Percentiles rank a stretch among this genome's conserved stretches.
These are phyloP conservation scores for Colletotrichum chrysophilum DNA, from an alignment of 2,329 filamentous ascomycete genomes.

Conservation along the genomic window DNA sequence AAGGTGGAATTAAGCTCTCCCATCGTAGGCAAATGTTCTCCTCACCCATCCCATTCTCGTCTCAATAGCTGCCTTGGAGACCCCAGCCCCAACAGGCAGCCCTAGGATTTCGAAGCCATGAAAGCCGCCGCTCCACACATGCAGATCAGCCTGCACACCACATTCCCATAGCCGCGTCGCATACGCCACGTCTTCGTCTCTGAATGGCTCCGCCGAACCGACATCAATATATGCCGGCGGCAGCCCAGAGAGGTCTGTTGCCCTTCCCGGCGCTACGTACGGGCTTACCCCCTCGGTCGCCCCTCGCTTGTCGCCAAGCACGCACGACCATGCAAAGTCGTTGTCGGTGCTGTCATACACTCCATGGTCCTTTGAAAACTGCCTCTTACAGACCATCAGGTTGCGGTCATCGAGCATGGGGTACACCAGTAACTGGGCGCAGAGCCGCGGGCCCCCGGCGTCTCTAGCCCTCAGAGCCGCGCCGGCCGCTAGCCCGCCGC, in stretches of 20 bases:
- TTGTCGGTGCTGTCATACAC: slow-evolving; percentile 38
- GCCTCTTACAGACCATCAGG: slow-evolving; percentile 29
- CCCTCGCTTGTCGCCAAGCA: slow-evolving; percentile 40
- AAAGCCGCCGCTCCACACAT: slow-evolving; percentile 46
- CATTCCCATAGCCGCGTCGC: slow-evolving; percentile 42
- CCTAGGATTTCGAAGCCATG: slow-evolving; percentile 41
- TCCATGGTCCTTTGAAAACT: slow-evolving; percentile 24
- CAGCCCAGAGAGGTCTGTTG: slow-evolving; percentile 38
- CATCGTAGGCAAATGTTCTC: neutral
- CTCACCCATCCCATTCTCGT: slow-evolving; percentile 15
- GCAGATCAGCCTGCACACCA: slow-evolving; percentile 46
- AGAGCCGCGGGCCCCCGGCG: slow-evolving; percentile 31
- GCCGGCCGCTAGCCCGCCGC: slow-evolving; percentile 44
- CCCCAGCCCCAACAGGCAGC: neutral
- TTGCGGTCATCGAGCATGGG: slow-evolving; percentile 53
- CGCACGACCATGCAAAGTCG: slow-evolving; percentile 43
- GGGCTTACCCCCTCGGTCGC: slow-evolving; percentile 33
- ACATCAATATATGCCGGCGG: slow-evolving; percentile 49
- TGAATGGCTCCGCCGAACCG: slow-evolving; percentile 38
- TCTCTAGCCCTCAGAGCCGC: slow-evolving; percentile 43
- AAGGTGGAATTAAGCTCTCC: neutral
- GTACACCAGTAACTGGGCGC: slow-evolving; percentile 47
- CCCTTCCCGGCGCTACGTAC: slow-evolving; percentile 41
- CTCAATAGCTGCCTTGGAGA: slow-evolving; percentile 8
- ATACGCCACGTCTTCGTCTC: slow-evolving; percentile 35